Evolutionary conservation across 768 basidiomycete genomes (phyloP).

Genomic region (Pilatotrama ljubarskyi): DNA sequence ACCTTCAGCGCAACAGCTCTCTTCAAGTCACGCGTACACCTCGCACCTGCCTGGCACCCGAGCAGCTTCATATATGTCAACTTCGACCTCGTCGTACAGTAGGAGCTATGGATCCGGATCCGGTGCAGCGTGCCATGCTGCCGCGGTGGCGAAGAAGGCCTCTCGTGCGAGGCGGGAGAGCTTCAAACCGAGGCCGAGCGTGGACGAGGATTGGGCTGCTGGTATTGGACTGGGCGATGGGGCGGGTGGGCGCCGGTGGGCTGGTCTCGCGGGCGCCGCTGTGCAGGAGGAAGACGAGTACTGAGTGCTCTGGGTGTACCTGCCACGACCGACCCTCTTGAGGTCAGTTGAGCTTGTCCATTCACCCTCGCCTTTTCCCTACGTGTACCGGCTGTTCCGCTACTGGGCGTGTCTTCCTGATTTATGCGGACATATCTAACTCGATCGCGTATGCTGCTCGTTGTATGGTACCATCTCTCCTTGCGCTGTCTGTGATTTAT

Average conservation of each 20-base stretch:
- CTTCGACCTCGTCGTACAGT: constrained; percentile 23
- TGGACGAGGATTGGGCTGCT: constrained; percentile 43
- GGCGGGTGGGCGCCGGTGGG: constrained; percentile 25
- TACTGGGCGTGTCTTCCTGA: not conserved
- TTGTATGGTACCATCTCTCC: not conserved
- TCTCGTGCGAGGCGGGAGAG: constrained; percentile 67
- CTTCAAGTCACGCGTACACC: constrained; percentile 25
- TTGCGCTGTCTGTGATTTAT: constrained; percentile 4
- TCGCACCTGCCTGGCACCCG: constrained; percentile 11
- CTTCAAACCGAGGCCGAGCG: constrained; percentile 79
- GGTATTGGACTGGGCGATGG: constrained; percentile 2
- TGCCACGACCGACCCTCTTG: no score
- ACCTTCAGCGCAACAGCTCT: constrained; percentile 34
- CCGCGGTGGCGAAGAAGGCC: constrained; percentile 47
- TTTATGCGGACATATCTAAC: constrained; percentile 18
- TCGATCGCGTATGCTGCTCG: not conserved
- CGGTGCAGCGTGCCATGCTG: constrained; percentile 17
- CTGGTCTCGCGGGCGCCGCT: constrained; percentile 31
- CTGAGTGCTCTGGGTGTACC: constrained; percentile 7
- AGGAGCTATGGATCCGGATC: constrained; percentile 8
- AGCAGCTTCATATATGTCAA: constrained; percentile 21
- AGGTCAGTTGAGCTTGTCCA: no score
- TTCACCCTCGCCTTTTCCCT: no score
- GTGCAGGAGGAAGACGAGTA: constrained; percentile 36
- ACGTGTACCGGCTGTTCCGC: not conserved